Evolutionary conservation across 1,284 basidiomycete genomes (phyloP).

Genomic region (Xanthoconium separans): DNA sequence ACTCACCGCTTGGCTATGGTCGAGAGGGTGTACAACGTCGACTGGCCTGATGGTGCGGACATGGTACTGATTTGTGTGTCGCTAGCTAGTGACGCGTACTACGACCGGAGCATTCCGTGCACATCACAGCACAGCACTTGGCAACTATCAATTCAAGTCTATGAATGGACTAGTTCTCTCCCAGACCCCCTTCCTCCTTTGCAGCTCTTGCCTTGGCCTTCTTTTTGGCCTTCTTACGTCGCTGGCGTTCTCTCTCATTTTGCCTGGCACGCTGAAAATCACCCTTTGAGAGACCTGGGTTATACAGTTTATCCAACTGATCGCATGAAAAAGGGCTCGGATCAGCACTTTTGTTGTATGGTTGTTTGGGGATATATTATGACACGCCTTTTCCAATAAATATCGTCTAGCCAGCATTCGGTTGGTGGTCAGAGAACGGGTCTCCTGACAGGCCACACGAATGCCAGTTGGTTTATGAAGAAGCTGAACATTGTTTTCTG

Average conservation of each 20-base stretch:
- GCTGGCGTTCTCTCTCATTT: slow-evolving; percentile 66
- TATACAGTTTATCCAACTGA: slow-evolving; percentile 66
- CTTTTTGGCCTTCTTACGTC: slow-evolving; percentile 70
- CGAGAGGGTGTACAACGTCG: slow-evolving; percentile 66
- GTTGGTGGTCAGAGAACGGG: slow-evolving; percentile 71
- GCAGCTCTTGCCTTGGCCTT: slow-evolving; percentile 40
- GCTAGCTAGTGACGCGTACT: neutral
- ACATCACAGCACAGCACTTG: no score
- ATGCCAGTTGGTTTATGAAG: slow-evolving; percentile 77
- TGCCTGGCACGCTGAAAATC: slow-evolving; percentile 66
- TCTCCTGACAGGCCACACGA: slow-evolving; percentile 76
- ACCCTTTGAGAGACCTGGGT: slow-evolving; percentile 74
- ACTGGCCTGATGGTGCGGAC: slow-evolving; percentile 35
- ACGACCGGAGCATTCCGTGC: slow-evolving; percentile 21
- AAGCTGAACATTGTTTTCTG: slow-evolving; percentile 79
- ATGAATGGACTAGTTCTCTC: slow-evolving; percentile 13
- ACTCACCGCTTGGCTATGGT: slow-evolving; percentile 82
- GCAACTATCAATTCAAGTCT: neutral
- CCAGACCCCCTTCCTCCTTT: neutral
- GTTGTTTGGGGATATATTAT: slow-evolving; percentile 16
- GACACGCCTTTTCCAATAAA: slow-evolving; percentile 67
- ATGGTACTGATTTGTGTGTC: slow-evolving; percentile 7
- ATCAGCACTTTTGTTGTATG: slow-evolving; percentile 20
- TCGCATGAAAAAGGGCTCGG: slow-evolving; percentile 2
- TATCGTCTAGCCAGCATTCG: slow-evolving; percentile 66